Evolutionary conservation across 2,329 filamentous ascomycete genomes (phyloP), one percentile per base, ranked within the genome.

Genomic region (Fusarium paranaense): DNA sequence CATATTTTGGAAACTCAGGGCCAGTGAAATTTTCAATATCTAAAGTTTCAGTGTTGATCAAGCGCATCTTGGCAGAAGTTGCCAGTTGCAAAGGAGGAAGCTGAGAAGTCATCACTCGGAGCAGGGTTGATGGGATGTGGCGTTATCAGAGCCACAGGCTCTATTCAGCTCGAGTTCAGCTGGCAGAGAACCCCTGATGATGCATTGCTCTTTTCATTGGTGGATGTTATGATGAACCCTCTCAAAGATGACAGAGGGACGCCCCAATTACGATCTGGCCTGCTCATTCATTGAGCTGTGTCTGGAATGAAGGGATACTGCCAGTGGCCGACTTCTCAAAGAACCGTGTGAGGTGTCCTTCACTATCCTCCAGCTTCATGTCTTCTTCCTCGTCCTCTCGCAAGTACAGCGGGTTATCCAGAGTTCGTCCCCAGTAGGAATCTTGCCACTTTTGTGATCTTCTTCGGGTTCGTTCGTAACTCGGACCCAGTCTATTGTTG

Each of bases 21-120:
- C 33, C 0, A 2, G 61, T 13, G 2, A 61, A 64, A 14, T 69
- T 57, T 16, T 73, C 52, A 2, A 73, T 27, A 0, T 57, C 5
- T 2, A 73, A 33, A 1, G 30, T 42, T 9, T 27, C 1, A 0
- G 61, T 33, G 13, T 80, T 69, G 54, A 78, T 64, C 20, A 76
- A 20, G 9, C 69, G 64, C 76, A 78, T 38, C 37, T 38, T 66
- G 3, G 50, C 86, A 13, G 40, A 20, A 13, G 40, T 22, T 42
- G 8, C 40, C 14, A 14, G 5, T 42, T 13, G 40, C 37, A n/a
- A 18, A 9, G 37, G 16, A 18, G 16, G 4, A 38, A 38, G 37
- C 37, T n/a, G 37, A 38, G 8, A n/a, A 38, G 5, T 38, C 9
- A 4, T 38, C 37, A n/a, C 37, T n/a, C 18, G 2, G 8, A 38